Evolutionary conservation across 2,329 filamentous ascomycete genomes (phyloP), one percentile per base, ranked within the genome.

Genomic region (Xylariaceae sp.): DNA sequence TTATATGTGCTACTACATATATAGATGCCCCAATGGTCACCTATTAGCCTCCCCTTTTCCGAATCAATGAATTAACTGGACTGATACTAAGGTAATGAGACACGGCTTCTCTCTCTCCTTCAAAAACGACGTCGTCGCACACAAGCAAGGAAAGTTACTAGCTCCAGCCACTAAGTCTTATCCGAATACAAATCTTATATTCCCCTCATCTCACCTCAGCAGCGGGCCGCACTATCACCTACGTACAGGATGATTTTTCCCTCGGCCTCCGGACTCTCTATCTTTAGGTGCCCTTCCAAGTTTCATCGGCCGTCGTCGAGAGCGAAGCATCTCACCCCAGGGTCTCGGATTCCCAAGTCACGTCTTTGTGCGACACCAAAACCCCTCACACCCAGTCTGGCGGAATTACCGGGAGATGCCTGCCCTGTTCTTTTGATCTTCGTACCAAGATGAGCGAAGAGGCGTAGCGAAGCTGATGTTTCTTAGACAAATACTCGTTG

Each of bases 261-360:
- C n/a, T n/a, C n/a, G 28, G 17, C 46, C 34, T 33, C 12, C 17
- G 26, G 34, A n/a, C n/a, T n/a, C 17, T 29, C 28, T 41, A 46
- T 47, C 26, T 47, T 36, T 52, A 53, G 31, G 23, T n/a, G 17
- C n/a, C 43, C 43, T 37, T n/a, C n/a, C n/a, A n/a, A n/a, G n/a
- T n/a, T n/a, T n/a, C n/a, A n/a, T n/a, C n/a, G 29, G 41, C 33
- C 19, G 31, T 21, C 31, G 36, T 48, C 39, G 37, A 7, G 31
- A n/a, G 16, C n/a, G n/a, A 40, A 24, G 46, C 14, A 48, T 53
- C 49, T 49, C 44, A 37, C 49, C 31, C 56, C 50, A 50, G 23
- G 50, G 45, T 34, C 45, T 46, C 50, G 46, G 40, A 19, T 47
- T 51, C 26, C 40, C 34, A 16, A 55, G 29, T 43, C 19, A 16